These are phyloP conservation scores for Sequoia sempervirens DNA, from an alignment of 75 land plant genomes.

Conservation along the genomic window DNA sequence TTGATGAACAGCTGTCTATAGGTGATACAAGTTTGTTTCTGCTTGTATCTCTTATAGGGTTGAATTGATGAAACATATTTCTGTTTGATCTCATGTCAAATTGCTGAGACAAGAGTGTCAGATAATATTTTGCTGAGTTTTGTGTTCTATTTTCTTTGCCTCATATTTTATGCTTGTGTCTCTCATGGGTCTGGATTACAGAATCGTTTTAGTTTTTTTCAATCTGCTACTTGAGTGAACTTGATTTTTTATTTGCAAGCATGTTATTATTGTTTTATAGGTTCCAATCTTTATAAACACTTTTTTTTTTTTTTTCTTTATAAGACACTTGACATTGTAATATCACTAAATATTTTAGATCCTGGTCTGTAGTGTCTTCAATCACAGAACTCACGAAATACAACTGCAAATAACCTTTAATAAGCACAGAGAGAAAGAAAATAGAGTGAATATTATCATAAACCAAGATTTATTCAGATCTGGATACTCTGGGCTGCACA, in stretches of 20 bases:
- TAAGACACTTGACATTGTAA: background rate
- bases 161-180: background rate
- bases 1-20: background rate
- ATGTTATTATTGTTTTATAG: background rate
- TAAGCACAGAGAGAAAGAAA: too few relatives aligned
- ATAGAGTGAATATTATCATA: too few relatives aligned
- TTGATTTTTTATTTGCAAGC: background rate
- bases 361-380: too few relatives aligned
- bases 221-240: background rate
- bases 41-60: background rate
- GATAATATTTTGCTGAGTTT: background rate
- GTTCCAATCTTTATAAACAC: background rate
- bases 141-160: background rate
- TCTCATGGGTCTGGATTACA: background rate
- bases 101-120: background rate
- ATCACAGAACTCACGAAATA: too few relatives aligned
- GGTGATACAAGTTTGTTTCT: background rate
- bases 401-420: too few relatives aligned
- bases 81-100: background rate
- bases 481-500: too few relatives aligned
- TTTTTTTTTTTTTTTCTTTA: too few relatives aligned
- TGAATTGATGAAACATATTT: background rate
- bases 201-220: background rate
- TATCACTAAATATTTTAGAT: too few relatives aligned
- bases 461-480: too few relatives aligned